Evolutionary conservation across 1,284 basidiomycete species (phyloP).

Genomic region (Athelia sp.): DNA sequence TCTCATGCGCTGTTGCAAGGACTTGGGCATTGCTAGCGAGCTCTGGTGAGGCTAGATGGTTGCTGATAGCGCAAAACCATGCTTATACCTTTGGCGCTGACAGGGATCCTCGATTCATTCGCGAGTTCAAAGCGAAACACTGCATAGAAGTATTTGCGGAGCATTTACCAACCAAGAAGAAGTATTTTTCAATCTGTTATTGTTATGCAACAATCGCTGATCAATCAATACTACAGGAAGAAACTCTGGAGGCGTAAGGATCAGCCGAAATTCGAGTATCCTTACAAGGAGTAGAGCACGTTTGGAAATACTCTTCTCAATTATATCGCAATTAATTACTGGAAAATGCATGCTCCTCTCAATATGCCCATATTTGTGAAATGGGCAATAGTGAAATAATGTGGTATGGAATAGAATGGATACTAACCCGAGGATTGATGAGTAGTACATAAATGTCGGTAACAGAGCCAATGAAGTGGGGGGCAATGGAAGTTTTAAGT

Average conservation of each 20-base stretch:
- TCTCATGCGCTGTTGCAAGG: slow-evolving; percentile 97
- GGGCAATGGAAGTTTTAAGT: too few relatives aligned
- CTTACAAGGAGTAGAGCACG: slow-evolving; percentile 66
- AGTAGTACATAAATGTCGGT: too few relatives aligned
- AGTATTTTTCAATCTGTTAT: slow-evolving; percentile 40
- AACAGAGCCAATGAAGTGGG: too few relatives aligned
- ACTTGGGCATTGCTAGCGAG: slow-evolving; percentile 93
- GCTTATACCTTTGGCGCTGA: not conserved
- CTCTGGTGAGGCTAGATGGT: slow-evolving; percentile 64
- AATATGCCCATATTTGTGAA: too few relatives aligned
- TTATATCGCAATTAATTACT: too few relatives aligned
- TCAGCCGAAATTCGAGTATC: slow-evolving; percentile 80
- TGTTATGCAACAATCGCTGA: slow-evolving; percentile 1
- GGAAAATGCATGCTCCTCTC: too few relatives aligned
- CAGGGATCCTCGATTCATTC: slow-evolving; percentile 95
- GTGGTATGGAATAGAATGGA: not conserved
- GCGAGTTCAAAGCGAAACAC: slow-evolving; percentile 85
- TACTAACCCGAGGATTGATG: slow-evolving; percentile 11
- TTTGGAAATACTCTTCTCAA: too few relatives aligned
- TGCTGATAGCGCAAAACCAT: not conserved
- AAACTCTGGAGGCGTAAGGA: slow-evolving; percentile 91
- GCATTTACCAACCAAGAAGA: slow-evolving; percentile 80
- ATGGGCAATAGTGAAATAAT: too few relatives aligned
- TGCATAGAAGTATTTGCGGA: slow-evolving; percentile 87
- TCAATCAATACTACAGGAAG: slow-evolving; percentile 46